Percentiles rank a stretch among this genome's conserved stretches.
phyloP scores from a whole-genome alignment of 1,284 basidiomycete species.

The Pterulicium gracile region DNA sequence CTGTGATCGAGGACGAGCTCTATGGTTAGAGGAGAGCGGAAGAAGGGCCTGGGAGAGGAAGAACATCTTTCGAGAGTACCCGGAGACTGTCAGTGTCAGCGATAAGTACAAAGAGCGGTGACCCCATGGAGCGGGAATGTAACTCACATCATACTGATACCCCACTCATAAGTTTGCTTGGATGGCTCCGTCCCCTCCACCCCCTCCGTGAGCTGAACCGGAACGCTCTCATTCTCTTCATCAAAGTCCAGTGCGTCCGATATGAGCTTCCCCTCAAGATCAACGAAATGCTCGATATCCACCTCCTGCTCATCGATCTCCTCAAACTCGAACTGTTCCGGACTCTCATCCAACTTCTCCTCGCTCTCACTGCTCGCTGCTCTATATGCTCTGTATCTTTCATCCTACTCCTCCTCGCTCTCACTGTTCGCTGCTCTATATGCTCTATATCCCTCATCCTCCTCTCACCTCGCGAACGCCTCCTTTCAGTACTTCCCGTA shows the following conservation, averaged over 20 bases:
- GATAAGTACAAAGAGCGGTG: no score
- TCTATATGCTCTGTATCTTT: conserved; percentile 10
- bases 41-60: conserved; percentile 11
- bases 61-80: conserved; percentile 11
- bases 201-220: conserved; percentile 21
- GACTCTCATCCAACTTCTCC: conserved; percentile 15
- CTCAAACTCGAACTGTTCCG: conserved; percentile 17
- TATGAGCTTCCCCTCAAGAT: conserved; percentile 22
- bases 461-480: conserved; percentile 10
- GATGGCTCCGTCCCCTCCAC: conserved; percentile 24
- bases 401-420: conserved; percentile 16
- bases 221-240: conserved; percentile 22
- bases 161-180: conserved; percentile 28
- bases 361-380: conserved; percentile 13
- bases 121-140: no score
- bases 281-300: conserved; percentile 22
- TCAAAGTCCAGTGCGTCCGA: conserved; percentile 16
- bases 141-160: conserved; percentile 32
- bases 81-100: conserved; percentile 23
- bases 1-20: conserved; percentile 14
- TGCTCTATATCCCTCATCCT: conserved; percentile 8
- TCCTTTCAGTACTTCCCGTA: no score
- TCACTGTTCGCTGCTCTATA: conserved; percentile 10
- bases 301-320: conserved; percentile 18
- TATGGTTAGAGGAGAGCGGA: not conserved